phyloP scores from a whole-genome alignment of 805 yeast genomes.

The Ogataea salicorniae region DNA sequence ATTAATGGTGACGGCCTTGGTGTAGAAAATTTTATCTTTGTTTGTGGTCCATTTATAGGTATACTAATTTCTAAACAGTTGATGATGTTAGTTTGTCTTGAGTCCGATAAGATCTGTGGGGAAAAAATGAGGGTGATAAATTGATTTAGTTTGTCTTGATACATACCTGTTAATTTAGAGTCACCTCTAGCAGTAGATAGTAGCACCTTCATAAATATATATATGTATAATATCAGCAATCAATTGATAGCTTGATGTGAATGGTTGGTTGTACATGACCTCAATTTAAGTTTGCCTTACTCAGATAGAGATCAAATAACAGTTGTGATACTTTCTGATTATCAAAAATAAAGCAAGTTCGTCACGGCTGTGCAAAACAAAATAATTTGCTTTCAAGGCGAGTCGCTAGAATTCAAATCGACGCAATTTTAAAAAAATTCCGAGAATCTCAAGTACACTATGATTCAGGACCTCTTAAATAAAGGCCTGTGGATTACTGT shows the following conservation, averaged over 20 bases:
- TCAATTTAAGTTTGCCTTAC: background rate
- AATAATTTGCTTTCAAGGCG: too few relatives aligned
- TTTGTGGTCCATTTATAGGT: conserved; percentile 1
- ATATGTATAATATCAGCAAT: background rate
- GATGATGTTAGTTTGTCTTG: background rate
- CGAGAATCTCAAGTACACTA: too few relatives aligned
- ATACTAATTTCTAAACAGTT: conserved; percentile 8
- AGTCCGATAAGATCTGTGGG: conserved; percentile 11
- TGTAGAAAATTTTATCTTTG: conserved; percentile 3
- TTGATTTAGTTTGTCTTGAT: background rate
- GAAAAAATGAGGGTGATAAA: background rate
- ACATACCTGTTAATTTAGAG: conserved; percentile 19
- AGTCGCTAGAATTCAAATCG: too few relatives aligned
- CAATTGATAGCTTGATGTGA: background rate
- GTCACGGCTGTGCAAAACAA: too few relatives aligned
- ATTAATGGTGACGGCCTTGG: conserved; percentile 3
- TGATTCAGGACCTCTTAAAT: too few relatives aligned
- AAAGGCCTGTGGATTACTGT: too few relatives aligned
- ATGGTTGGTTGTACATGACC: background rate
- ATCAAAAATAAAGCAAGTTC: too few relatives aligned
- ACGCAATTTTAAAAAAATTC: too few relatives aligned
- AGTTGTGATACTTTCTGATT: too few relatives aligned
- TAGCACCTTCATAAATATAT: conserved; percentile 13
- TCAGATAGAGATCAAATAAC: too few relatives aligned
- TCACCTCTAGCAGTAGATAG: conserved; percentile 18